Base-by-base conservation (phyloP, 306 rosid species). In the Fragaria vesca region DNA sequence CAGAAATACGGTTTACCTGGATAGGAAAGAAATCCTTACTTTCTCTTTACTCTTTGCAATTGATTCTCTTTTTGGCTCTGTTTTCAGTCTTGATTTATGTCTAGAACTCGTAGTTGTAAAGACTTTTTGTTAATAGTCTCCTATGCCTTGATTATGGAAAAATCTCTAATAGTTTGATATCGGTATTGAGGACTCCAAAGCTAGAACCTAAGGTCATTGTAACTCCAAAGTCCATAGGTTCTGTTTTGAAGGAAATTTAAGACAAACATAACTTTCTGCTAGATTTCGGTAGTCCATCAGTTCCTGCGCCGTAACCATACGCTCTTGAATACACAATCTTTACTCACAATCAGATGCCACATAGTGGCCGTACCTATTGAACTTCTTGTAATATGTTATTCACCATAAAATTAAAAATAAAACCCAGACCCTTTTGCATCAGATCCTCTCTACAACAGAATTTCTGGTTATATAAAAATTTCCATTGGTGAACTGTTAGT, bases 1-100 rank as follows among this genome's bases (percentile, higher is more conserved):
- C 63, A 78, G 66, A 68, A 42, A 76, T 74, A 78, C 13, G 46
- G 77, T 77, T 61, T 85, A 81, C 79, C 79, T 80, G 82, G 83
- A 77, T 77, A 66, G 73, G 80, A 73, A 67, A 74, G 79, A 81
- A 79, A 9, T 13, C 28, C 13, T 13, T 17, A 16, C 12, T 20
- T 13, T 28, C 13, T 2, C 12, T 51, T 9, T 3, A 67, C 74
- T 73, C 60, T 78, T 55, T 69, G 83, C 71, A 68, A 45, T 74
- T 74, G 54, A 77, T 78, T 86, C 82, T 63, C 8, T 28, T 26
- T 12, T 5, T 61, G 62, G 24, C 52, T 62, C 75, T 43, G 69
- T 66, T 42, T 72, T 45, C 60, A 70, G 43, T 60, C 43, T 73
- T 52, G 58, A 69, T 20, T 83, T 66, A 54, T 55, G 32, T 16